A percentile compares a stretch with the other conserved stretches of the same genome.
Evolutionary conservation across 805 yeast species (phyloP).

Genomic region (Barnettozyma populi): DNA sequence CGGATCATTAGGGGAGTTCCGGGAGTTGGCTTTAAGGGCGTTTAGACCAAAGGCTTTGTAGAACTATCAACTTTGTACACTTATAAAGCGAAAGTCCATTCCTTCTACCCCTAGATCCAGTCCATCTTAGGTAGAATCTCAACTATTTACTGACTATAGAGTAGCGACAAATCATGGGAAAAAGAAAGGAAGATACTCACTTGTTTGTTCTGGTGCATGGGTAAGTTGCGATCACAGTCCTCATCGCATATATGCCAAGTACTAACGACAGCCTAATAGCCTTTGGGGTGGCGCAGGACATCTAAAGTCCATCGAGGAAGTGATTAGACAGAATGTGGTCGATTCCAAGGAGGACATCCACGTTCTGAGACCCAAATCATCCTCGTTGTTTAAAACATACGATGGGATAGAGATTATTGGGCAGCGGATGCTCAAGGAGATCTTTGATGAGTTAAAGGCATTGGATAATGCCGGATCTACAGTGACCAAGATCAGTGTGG

Average conservation of each 20-base stretch:
- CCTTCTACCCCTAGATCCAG: too few species aligned
- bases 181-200: slow-evolving; percentile 32
- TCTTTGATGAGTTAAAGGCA: slow-evolving; percentile 39
- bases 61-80: too few species aligned
- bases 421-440: slow-evolving; percentile 62
- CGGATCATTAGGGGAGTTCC: too few species aligned
- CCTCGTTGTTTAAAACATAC: slow-evolving; percentile 69
- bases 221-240: slow-evolving; percentile 27
- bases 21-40: too few species aligned
- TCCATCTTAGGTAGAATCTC: background rate
- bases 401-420: slow-evolving; percentile 80
- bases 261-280: slow-evolving; percentile 15
- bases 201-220: slow-evolving; percentile 75
- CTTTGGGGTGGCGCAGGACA: slow-evolving; percentile 67
- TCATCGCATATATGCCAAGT: background rate
- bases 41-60: too few species aligned
- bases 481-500: slow-evolving; percentile 56
- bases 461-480: slow-evolving; percentile 25
- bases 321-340: slow-evolving; percentile 33
- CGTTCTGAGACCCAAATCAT: slow-evolving; percentile 50
- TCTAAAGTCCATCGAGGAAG: slow-evolving; percentile 41
- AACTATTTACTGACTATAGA: background rate
- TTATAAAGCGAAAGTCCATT: too few species aligned
- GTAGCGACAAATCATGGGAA: background rate
- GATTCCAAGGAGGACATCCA: slow-evolving; percentile 37